Evolutionary conservation across 2,329 filamentous ascomycete species (phyloP), one percentile per base, ranked within the genome.

Genomic region (Aureobasidium sp.): DNA sequence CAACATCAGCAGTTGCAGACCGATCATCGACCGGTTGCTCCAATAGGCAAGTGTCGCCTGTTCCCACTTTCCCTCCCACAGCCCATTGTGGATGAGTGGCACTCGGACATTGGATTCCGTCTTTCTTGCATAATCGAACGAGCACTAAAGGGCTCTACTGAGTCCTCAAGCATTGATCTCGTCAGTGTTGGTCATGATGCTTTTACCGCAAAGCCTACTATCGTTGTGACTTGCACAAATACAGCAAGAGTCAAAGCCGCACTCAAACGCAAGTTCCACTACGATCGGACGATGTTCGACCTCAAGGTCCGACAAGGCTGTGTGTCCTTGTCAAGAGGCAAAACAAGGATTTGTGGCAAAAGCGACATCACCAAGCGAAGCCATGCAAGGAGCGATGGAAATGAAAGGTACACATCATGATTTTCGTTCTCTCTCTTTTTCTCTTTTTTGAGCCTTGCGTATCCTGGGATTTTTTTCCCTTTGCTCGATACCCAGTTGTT

Each of bases 141-240:
- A 56, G 90, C 89, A 64, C 86, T 91, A 68, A 83, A 83, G 65
- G 89, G 89, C 67, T 82, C 90, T 55, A 82, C 86, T 0, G 89
- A 93, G 71, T 90, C 88, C 0, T 85, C 90, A 37, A 89, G 90
- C 68, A 90, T 93, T 44, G 88, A 87, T 11, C 82, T 93, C 1
- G 85, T 90, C 64, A 87, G 86, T 0, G 85, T 91, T 44, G 89
- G 89, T 20, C 85, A 88, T 58, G 85, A 84, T 3, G 80, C 84
- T 6, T 80, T 85, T 39, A 84, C 82, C 61, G 85, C 86, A 0
- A 83, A 81, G 61, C 88, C 89, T 0, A 92, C 89, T 0, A 87
- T 91, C 0, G 79, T 92, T 22, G 85, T 93, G 9, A 86, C 90
- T 4, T 93, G 89, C 74, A 87, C 84, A 2, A 91, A 88, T 4